A percentile compares a stretch with the other conserved stretches of the same genome.
Evolutionary conservation across 2,329 filamentous ascomycete species (phyloP).

Genomic region (Talaromyces sp.): DNA sequence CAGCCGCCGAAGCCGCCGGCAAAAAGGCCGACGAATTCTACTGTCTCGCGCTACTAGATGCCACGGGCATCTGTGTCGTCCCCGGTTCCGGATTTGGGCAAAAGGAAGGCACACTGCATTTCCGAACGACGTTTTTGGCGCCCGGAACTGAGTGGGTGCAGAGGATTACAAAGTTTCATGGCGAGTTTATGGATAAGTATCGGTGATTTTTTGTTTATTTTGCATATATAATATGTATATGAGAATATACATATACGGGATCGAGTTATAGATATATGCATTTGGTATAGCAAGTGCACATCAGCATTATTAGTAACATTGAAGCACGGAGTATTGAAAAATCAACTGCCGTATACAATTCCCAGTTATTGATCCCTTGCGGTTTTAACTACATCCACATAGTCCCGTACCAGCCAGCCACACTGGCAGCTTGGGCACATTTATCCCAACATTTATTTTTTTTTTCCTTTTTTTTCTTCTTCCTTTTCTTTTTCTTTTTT

Average conservation of each 20-base stretch:
- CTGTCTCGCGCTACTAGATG: slow-evolving; percentile 81
- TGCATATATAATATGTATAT: not conserved
- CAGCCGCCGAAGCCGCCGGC: slow-evolving; percentile 68
- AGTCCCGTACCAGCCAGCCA: too few species aligned
- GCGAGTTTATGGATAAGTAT: slow-evolving; percentile 83
- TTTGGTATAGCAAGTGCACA: not conserved
- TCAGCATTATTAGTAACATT: not conserved
- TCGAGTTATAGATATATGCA: not conserved
- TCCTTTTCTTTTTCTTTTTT: too few species aligned
- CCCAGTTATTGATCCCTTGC: too few species aligned
- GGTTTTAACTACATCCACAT: too few species aligned
- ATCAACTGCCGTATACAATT: too few species aligned
- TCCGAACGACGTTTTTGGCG: slow-evolving; percentile 93
- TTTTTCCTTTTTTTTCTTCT: too few species aligned
- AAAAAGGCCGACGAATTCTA: slow-evolving; percentile 88
- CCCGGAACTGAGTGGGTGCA: slow-evolving; percentile 94
- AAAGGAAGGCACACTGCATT: slow-evolving; percentile 84
- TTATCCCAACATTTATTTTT: too few species aligned
- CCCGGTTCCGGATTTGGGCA: slow-evolving; percentile 92
- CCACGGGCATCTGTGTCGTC: slow-evolving; percentile 91
- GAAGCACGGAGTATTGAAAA: too few species aligned
- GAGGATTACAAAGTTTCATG: slow-evolving; percentile 82
- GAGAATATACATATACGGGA: not conserved
- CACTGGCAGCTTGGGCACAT: too few species aligned
- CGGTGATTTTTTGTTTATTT: slow-evolving; percentile 17